Conservation (phyloP, 2,329 filamentous ascomycete species). For the Albifimbria verrucaria region DNA sequence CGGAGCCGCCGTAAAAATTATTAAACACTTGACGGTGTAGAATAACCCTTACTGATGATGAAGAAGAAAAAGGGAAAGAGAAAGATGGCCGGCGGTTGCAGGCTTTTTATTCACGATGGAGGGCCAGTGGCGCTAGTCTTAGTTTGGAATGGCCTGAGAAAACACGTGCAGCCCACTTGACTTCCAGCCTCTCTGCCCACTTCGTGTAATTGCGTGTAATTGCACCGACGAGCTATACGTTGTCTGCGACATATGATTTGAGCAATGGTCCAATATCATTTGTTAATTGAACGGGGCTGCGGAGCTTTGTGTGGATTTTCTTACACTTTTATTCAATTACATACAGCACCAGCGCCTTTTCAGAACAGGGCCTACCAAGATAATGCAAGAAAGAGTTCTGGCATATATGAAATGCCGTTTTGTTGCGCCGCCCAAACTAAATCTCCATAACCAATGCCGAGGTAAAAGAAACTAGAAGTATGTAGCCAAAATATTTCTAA, state of each 20-base stretch:
- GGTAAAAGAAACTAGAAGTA: background rate
- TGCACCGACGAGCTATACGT: too few relatives aligned
- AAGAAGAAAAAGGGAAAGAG: conserved; percentile 29
- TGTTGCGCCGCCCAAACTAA: too few relatives aligned
- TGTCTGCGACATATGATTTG: too few relatives aligned
- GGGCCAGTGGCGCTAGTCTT: background rate
- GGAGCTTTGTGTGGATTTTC: too few relatives aligned
- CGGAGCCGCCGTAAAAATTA: conserved; percentile 47
- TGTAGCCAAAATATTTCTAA: conserved; percentile 3
- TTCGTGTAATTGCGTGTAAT: background rate
- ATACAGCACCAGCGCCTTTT: too few relatives aligned
- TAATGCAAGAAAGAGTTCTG: too few relatives aligned
- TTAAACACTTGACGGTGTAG: conserved; percentile 51
- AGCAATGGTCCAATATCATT: too few relatives aligned
- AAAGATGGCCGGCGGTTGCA: conserved; percentile 1
- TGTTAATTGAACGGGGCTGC: too few relatives aligned
- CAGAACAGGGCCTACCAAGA: too few relatives aligned
- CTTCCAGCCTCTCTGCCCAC: too few relatives aligned
- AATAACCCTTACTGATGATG: conserved; percentile 44
- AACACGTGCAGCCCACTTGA: background rate
- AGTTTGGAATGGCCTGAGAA: background rate
- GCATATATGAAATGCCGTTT: too few relatives aligned
- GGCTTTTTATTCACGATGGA: background rate
- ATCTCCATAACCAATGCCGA: background rate
- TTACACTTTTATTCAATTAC: too few relatives aligned